Percentiles rank a stretch among this genome's conserved stretches.
These are phyloP conservation scores for Yamadazyma songkhlaensis DNA, from an alignment of 1,139 yeast genomes.

Conservation along the genomic window DNA sequence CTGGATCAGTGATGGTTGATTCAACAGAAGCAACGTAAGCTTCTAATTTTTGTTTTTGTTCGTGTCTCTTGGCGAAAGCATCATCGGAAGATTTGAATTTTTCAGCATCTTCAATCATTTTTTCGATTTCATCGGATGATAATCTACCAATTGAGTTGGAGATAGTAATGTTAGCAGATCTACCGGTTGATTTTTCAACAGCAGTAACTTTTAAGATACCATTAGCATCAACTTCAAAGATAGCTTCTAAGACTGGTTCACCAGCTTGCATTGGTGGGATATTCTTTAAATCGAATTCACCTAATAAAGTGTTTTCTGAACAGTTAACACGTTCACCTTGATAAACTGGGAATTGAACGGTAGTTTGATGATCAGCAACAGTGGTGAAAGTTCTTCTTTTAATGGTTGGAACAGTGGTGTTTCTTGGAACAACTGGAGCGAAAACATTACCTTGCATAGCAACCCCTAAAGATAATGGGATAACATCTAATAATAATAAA, in stretches of 20 bases:
- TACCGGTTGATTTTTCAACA: conserved; percentile 98
- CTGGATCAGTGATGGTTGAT: conserved; percentile 97
- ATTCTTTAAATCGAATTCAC: conserved; percentile 93
- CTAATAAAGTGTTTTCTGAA: conserved; percentile 91
- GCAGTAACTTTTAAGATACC: conserved; percentile 99
- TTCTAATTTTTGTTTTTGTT: conserved; percentile 99
- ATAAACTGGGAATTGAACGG: conserved; percentile 91
- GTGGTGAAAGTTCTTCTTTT: conserved; percentile 97
- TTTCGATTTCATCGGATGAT: conserved; percentile 95
- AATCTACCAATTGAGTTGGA: conserved; percentile 99
- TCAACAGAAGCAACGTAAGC: conserved; percentile 98
- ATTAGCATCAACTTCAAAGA: conserved; percentile 91
- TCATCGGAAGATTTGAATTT: conserved; percentile 98
- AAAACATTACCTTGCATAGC: conserved; percentile 98
- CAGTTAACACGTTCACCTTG: conserved; percentile 98
- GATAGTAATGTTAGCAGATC: conserved; percentile 99
- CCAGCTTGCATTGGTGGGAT: conserved; percentile 99
- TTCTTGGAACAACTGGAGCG: conserved; percentile 96
- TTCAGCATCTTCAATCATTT: conserved; percentile 98
- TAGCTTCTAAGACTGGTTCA: conserved; percentile 94
- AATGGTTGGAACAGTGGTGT: conserved; percentile 95
- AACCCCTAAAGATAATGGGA: conserved; percentile 93
- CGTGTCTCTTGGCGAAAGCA: conserved; percentile 99
- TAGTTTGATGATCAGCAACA: conserved; percentile 96
- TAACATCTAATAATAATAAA: conserved; percentile 81